Evolutionary conservation across 257 asterid species (phyloP).

Genomic region (Rhazya stricta): DNA sequence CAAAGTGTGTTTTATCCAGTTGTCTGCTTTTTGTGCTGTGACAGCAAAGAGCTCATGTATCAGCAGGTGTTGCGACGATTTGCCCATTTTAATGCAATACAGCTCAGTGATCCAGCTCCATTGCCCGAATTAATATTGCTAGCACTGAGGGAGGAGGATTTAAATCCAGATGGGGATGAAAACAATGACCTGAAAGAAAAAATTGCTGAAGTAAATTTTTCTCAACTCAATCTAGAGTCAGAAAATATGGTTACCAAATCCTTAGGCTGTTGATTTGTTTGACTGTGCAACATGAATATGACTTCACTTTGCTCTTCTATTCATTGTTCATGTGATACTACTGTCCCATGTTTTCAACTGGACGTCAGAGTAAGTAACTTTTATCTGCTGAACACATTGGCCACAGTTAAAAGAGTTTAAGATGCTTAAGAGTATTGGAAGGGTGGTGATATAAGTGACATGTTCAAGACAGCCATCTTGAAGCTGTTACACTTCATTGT

Average conservation of each 20-base stretch:
- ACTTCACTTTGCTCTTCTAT: not conserved
- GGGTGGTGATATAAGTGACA: not conserved
- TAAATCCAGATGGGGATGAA: conserved; percentile 53
- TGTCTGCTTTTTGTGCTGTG: conserved; percentile 19
- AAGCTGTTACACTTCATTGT: not conserved
- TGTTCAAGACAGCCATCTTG: not conserved
- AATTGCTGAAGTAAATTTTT: conserved; percentile 69
- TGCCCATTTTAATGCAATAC: conserved; percentile 92
- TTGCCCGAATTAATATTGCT: conserved; percentile 61
- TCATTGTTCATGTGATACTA: not conserved
- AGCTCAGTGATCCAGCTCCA: conserved; percentile 88
- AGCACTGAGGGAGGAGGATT: conserved; percentile 80
- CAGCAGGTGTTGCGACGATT: conserved; percentile 89
- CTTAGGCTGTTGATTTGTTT: conserved; percentile 7
- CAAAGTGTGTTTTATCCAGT: not conserved
- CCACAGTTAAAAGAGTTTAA: not conserved
- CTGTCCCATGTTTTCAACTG: not conserved
- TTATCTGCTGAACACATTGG: not conserved
- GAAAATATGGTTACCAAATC: not conserved
- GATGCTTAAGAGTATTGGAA: not conserved
- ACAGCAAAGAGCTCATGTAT: conserved; percentile 96
- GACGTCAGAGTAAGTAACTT: not conserved
- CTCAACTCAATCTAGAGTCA: conserved; percentile 14
- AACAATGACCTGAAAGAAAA: conserved; percentile 62
- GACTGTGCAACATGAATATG: not conserved